Percentiles rank a stretch among this genome's conserved stretches.
Evolutionary conservation across 1,139 yeast genomes (phyloP).

Genomic region (Candida tunisiensis): DNA sequence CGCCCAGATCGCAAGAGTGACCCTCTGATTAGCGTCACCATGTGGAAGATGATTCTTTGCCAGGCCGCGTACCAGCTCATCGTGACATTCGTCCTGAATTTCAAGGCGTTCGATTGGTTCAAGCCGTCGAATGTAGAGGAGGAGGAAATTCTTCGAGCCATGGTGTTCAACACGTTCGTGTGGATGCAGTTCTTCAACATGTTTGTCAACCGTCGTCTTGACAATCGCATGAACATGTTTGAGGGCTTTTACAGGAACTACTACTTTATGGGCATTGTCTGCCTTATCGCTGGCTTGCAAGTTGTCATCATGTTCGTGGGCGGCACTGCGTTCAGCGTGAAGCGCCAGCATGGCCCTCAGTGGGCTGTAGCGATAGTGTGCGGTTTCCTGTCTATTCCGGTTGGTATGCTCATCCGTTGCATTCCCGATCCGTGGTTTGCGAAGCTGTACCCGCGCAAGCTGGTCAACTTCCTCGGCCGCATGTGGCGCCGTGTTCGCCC

Average conservation of each 20-base stretch:
- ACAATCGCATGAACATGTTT: conserved; percentile 78
- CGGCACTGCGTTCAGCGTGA: conserved; percentile 83
- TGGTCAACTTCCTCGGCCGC: conserved; percentile 31
- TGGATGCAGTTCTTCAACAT: conserved; percentile 96
- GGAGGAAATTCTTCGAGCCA: conserved; percentile 48
- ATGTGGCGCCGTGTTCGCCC: conserved; percentile 15
- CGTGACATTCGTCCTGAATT: conserved; percentile 67
- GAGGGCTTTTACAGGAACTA: conserved; percentile 67
- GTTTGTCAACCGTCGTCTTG: conserved; percentile 80
- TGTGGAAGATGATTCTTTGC: conserved; percentile 98
- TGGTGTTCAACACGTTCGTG: conserved; percentile 91
- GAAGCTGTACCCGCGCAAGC: conserved; percentile 47
- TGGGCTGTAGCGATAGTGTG: conserved; percentile 84
- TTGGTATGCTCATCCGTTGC: conserved; percentile 57
- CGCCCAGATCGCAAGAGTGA: conserved; percentile 72
- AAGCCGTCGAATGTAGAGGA: conserved; percentile 26
- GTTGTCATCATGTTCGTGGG: conserved; percentile 90
- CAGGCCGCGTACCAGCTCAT: conserved; percentile 65
- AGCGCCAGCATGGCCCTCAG: conserved; percentile 61
- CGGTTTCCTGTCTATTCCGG: conserved; percentile 71
- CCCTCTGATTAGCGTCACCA: conserved; percentile 74
- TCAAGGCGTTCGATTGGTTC: conserved; percentile 45
- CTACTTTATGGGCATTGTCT: conserved; percentile 59
- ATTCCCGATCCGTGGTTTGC: conserved; percentile 73
- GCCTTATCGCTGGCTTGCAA: conserved; percentile 69